Percentiles rank a stretch among this genome's conserved stretches.
Conservation (phyloP, 257 asterid genomes). For the Solanum neorickii region DNA sequence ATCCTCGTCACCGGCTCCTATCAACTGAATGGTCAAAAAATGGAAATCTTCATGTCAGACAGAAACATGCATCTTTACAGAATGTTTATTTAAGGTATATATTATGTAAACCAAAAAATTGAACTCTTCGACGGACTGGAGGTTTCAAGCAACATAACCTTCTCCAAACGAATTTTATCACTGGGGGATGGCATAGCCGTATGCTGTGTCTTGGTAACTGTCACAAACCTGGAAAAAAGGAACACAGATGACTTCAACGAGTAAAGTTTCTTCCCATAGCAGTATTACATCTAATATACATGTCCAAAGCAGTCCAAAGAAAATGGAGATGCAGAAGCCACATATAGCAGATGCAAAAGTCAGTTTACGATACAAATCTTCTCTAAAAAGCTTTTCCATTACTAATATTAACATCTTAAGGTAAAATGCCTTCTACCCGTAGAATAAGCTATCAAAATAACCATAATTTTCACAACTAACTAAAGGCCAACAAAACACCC, state of each 20-base stretch:
- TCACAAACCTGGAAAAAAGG: slow-evolving; percentile 60
- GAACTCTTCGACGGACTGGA: background rate
- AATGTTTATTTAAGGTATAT: background rate
- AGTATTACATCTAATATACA: background rate
- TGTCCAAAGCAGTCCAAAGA: background rate
- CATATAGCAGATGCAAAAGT: background rate
- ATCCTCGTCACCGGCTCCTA: slow-evolving; percentile 55
- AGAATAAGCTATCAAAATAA: background rate
- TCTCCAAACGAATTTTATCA: slow-evolving; percentile 62
- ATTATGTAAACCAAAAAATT: background rate
- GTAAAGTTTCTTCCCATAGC: background rate
- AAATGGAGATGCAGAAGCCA: background rate
- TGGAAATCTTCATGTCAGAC: background rate
- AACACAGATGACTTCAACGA: background rate
- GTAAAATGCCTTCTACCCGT: background rate
- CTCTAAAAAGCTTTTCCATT: background rate
- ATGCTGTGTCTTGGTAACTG: slow-evolving; percentile 57
- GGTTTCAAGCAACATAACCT: slow-evolving; percentile 30
- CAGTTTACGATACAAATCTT: background rate
- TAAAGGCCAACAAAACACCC: background rate
- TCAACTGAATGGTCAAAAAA: slow-evolving; percentile 42
- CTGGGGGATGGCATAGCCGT: slow-evolving; percentile 77
- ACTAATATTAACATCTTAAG: background rate
- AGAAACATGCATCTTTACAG: background rate
- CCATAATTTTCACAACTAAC: background rate